Evolutionary conservation across 768 basidiomycete species (phyloP), one percentile per base, ranked within the genome.

Genomic region (Neoboletus magnificus): DNA sequence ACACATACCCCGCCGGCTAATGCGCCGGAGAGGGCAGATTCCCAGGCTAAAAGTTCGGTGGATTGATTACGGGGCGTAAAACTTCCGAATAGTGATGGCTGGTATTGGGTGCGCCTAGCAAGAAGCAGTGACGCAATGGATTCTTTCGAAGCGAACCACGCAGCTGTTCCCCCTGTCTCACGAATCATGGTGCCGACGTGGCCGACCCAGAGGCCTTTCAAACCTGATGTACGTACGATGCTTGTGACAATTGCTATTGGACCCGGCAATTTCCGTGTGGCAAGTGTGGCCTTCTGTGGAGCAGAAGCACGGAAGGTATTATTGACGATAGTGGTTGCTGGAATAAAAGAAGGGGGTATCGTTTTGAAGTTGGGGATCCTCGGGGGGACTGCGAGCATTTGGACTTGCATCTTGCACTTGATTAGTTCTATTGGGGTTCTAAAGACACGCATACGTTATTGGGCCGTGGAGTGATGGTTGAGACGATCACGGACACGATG

Each of bases 331-430:
- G 23, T 55, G 12, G 23, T 55, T 32, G 54, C 36, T 47, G 48
- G 43, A 50, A 57, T 45, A 48, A 64, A 64, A 37, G 55, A 59
- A 30, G 64, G 60, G n/a, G 52, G 56, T 40, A 41, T 54, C 42
- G 59, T 58, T 22, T 36, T 36, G 13, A 62, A 59, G 50, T 55
- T 44, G 20, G 58, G 57, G 16, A 62, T 48, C 46, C 48, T 53
- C 20, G 55, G 60, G 41, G 64, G 56, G 20, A 47, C 22, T 49
- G 62, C 30, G 15, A 93, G 82, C 81, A 91, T 86, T 67, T 94
- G 91, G 5, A 93, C 93, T 67, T 94, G 92, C 93, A 94, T 94
- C 70, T 91, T 90, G 76, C 91, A 93, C 73, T 96, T 95, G 63
- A 96, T 81, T 40, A 93, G 85, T 66, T 96, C 93, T 57, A 94